A percentile compares a stretch with the other conserved stretches of the same genome.
These are phyloP conservation scores for Colletotrichum magnum DNA, from an alignment of 2,329 filamentous ascomycete species.

Conservation along the genomic window DNA sequence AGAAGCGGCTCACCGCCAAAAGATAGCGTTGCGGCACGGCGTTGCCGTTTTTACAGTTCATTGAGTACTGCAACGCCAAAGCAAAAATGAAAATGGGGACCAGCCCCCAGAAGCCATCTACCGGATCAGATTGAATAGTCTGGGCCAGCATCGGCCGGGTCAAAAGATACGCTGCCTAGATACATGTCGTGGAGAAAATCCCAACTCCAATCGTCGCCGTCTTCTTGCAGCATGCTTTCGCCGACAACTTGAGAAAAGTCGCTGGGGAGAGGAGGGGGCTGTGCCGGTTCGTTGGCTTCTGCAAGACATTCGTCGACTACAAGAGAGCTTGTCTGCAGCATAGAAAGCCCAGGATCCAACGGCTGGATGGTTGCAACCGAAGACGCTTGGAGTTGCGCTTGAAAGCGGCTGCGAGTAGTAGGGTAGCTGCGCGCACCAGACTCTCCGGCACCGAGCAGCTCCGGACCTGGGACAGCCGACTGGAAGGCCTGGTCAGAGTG, in stretches of 20 bases:
- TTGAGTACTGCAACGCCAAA: neutral
- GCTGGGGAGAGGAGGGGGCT: neutral
- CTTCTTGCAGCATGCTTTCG: neutral
- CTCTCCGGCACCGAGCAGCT: neutral
- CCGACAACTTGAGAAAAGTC: neutral
- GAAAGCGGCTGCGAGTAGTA: too few relatives aligned
- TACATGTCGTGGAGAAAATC: slow-evolving; percentile 28
- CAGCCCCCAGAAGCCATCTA: neutral
- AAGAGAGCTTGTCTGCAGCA: neutral
- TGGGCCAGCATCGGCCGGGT: neutral
- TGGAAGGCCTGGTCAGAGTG: slow-evolving; percentile 45
- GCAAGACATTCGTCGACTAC: neutral
- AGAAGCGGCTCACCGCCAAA: too few relatives aligned
- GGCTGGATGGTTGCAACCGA: too few relatives aligned
- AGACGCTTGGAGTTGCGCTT: too few relatives aligned
- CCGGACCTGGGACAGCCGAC: slow-evolving; percentile 38
- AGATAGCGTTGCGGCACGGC: too few relatives aligned
- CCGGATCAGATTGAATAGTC: neutral
- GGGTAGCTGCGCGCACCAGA: neutral
- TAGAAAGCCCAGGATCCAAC: too few relatives aligned
- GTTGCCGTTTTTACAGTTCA: too few relatives aligned
- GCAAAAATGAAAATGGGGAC: neutral
- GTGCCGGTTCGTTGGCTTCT: neutral
- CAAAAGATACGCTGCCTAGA: slow-evolving; percentile 11
- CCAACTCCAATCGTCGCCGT: slow-evolving; percentile 25